Evolutionary conservation across 306 rosid species (phyloP), one percentile per base, ranked within the genome.

Genomic region (Rubus parviflorus): DNA sequence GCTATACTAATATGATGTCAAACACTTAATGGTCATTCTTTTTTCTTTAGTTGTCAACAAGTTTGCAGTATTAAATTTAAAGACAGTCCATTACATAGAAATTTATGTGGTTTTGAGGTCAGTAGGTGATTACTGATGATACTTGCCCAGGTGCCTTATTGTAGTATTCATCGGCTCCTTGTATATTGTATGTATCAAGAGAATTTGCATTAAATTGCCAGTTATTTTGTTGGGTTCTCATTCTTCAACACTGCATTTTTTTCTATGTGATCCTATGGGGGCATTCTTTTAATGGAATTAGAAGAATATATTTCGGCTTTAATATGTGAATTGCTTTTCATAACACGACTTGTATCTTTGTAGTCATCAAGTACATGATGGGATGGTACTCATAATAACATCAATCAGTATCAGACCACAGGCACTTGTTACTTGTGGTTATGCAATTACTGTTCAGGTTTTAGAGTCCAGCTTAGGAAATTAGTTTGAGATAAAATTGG

Each of bases 51-150:
- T 68, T 68, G n/a, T 10, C 48, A 45, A 45, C 12, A 2, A 5
- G 17, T 13, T 10, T 11, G 53, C 53, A 14, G 53, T 48, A 48
- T 14, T 14, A 3, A 10, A 11, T 14, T 45, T 12, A 48, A 48
- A 11, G 16, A n/a, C 4, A n/a, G 72, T 11, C 72, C 17, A 20
- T 67, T 20, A 67, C 35, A 3, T 42, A 42, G 14, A 8, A 10
- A 11, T 67, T 43, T 20, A 67, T 67, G 19, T 43, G 42, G 72
- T 67, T 66, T 43, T n/a, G 17, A 67, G 72, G 52, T 42, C n/a
- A 15, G 72, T 43, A 8, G 38, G 52, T 67, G 52, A 20, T 22
- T 43, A 10, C 40, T 43, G 17, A 67, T 67, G 16, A 67, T 42
- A 42, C 30, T 67, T 67, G 51, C 37, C 19, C 4, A 19, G 9